Evolutionary conservation across 768 basidiomycete genomes (phyloP).

Genomic region (Arthromyces matolae): DNA sequence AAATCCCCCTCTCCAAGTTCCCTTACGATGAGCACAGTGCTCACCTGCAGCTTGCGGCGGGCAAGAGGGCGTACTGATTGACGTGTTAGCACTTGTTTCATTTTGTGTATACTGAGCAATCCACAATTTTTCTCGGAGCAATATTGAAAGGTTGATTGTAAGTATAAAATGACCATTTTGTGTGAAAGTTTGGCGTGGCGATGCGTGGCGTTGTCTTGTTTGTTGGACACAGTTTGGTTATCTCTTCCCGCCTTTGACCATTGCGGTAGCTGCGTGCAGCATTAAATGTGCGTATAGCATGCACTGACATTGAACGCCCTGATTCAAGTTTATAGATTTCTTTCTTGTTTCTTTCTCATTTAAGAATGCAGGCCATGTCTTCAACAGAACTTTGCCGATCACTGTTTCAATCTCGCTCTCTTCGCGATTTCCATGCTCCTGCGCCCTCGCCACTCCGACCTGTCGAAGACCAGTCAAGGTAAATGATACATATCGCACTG

Average conservation of each 20-base stretch:
- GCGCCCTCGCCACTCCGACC: constrained; percentile 4
- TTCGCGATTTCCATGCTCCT: constrained; percentile 14
- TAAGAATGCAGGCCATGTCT: constrained; percentile 17
- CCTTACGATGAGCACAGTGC: constrained; percentile 96
- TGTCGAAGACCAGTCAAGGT: too few relatives aligned
- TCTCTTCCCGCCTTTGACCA: constrained; percentile 7
- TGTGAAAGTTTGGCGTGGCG: too few relatives aligned
- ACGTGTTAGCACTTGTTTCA: constrained; percentile 8
- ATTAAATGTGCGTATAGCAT: constrained; percentile 1
- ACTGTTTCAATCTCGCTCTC: constrained; percentile 14
- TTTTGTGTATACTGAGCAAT: constrained; percentile 15
- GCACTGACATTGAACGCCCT: too few relatives aligned
- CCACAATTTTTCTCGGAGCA: background rate
- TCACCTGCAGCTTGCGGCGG: constrained; percentile 79
- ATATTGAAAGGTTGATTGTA: background rate
- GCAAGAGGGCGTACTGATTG: constrained; percentile 68
- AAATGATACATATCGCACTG: too few relatives aligned
- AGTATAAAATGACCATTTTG: too few relatives aligned
- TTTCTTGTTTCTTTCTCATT: constrained; percentile 3
- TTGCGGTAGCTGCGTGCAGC: constrained; percentile 12
- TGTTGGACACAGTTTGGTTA: constrained; percentile 12
- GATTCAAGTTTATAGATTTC: too few relatives aligned
- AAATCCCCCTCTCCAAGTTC: constrained; percentile 84
- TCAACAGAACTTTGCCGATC: constrained; percentile 11
- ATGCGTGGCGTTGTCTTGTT: constrained; percentile 11